Percentiles rank a stretch among this genome's conserved stretches.
Evolutionary conservation across 2,329 filamentous ascomycete species (phyloP).

Genomic region (Aureobasidium sp.): DNA sequence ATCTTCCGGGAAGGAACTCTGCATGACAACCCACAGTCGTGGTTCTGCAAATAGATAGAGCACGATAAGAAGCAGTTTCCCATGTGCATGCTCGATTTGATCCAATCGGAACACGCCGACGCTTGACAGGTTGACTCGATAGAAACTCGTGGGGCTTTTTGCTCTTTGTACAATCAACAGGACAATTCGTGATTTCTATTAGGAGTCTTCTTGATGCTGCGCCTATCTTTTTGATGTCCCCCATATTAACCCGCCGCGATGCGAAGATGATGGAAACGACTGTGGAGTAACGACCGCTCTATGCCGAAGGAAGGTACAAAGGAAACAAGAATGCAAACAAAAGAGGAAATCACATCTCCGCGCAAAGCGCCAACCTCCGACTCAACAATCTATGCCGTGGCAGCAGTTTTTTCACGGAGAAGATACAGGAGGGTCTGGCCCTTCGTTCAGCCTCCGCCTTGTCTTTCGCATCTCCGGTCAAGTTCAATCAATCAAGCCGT

Average conservation of each 20-base stretch:
- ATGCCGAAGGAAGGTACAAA: background rate
- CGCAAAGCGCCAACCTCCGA: constrained; percentile 3
- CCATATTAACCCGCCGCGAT: background rate
- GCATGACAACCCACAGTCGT: background rate
- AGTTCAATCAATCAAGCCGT: background rate
- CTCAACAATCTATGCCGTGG: background rate
- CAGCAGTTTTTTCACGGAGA: background rate
- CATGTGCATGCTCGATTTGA: background rate
- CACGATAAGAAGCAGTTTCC: background rate
- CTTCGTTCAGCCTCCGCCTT: background rate
- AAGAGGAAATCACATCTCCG: background rate
- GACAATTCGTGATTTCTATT: constrained; percentile 7
- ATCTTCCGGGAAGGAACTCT: background rate
- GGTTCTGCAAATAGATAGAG: constrained; percentile 5
- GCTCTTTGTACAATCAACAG: background rate
- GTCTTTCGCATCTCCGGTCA: background rate
- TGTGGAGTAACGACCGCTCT: background rate
- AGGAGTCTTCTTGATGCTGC: background rate
- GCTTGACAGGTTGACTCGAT: background rate
- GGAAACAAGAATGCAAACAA: constrained; percentile 2
- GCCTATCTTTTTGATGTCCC: background rate
- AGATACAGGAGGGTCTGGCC: background rate
- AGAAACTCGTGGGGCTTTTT: background rate
- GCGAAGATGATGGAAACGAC: background rate
- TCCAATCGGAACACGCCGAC: constrained; percentile 7